Conservation (phyloP, 306 rosid genomes). For the Luffa acutangula region DNA sequence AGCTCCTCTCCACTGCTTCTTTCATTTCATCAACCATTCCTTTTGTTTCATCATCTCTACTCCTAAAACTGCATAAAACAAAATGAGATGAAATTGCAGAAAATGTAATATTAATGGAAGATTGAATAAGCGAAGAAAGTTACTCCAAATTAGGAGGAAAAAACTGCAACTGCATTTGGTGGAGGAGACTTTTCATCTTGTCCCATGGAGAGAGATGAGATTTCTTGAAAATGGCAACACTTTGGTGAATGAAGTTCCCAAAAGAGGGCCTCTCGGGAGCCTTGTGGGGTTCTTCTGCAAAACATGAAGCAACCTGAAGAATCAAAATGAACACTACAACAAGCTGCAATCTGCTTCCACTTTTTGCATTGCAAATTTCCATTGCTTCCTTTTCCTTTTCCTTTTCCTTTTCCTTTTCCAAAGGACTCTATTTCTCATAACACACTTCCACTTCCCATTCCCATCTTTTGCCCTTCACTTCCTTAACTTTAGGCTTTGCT, state of each 20-base stretch:
- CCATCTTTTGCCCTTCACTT: too few species aligned
- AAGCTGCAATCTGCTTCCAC: background rate
- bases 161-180: background rate
- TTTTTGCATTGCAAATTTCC: background rate
- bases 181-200: background rate
- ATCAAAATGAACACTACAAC: background rate
- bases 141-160: constrained; percentile 8
- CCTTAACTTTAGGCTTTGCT: background rate
- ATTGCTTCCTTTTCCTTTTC: background rate
- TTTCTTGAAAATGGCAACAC: constrained; percentile 28
- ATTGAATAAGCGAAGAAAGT: background rate
- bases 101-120: background rate
- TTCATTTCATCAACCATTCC: constrained; percentile 10
- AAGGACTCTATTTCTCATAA: background rate
- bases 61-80: constrained; percentile 30
- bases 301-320: background rate
- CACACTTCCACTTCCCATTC: too few species aligned
- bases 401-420: background rate
- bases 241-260: constrained; percentile 22
- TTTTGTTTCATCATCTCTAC: constrained; percentile 9
- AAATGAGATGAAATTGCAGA: too few species aligned
- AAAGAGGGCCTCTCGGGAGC: constrained; percentile 19
- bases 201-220: constrained; percentile 42
- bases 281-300: background rate
- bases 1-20: constrained; percentile 42